Evolutionary conservation across 164 flowering plant species (phyloP), one percentile per base, ranked within the genome.

Genomic region (Tetracentron sinense): DNA sequence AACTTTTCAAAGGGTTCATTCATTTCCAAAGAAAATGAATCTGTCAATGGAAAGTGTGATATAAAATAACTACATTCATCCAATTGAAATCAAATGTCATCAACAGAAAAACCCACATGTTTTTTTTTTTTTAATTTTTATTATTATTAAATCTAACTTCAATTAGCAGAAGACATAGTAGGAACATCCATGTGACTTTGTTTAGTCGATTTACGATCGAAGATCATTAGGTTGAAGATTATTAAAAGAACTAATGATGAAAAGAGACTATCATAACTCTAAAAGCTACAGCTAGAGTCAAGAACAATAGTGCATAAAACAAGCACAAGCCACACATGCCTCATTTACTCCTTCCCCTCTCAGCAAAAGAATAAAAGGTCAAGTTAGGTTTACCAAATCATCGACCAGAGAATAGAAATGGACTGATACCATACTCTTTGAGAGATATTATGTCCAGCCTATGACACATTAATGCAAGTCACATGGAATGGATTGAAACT

Each of bases 11-110:
- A 57, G 47, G 29, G 20, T 22, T 38, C 12, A 38, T 57, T 57
- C 48, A 57, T 35, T 42, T 12, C 47, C 46, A 57, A 57, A 57
- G 12, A 46, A 12, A 42, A 57, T 6, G 28, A 7, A 35, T 27
- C 61, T 57, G 23, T 57, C 61, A 46, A 38, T 60, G 35, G 35
- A 19, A 59, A 42, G 38, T 60, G 7, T 28, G n/a, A 20, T 4
- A 29, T 17, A 29, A 20, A 10, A 19, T 48, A 2, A 28, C 54
- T 22, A 49, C 19, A 27, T 48, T 27, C 15, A 57, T 31, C 23
- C 20, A n/a, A 16, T 12, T 0, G 25, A 33, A 31, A 31, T 12
- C 44, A n/a, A 38, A 38, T 21, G 23, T 38, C 48, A 22, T 22
- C 48, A 38, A 21, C 4, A 5, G 4, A 10, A 21, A 38, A 54